Evolutionary conservation across 768 basidiomycete genomes (phyloP).

Genomic region (Xerocomellus intermedius): DNA sequence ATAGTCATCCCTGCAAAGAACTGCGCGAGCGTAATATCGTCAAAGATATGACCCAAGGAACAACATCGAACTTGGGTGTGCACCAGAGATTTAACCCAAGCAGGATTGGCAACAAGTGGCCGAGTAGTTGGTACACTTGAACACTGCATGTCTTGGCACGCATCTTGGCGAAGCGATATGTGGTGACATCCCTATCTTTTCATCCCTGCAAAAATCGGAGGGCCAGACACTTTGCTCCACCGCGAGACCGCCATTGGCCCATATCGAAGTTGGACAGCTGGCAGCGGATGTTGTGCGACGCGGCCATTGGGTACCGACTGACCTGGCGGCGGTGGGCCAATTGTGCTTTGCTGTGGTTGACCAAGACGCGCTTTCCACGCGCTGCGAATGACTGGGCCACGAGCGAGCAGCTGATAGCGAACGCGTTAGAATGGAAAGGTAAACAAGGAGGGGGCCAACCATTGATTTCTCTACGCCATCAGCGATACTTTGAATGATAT

Average conservation of each 20-base stretch:
- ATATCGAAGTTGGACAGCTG: constrained; percentile 40
- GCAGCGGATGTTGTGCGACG: constrained; percentile 19
- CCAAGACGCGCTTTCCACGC: constrained; percentile 72
- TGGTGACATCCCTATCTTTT: constrained; percentile 45
- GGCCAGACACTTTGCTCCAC: constrained; percentile 77
- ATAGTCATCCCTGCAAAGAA: neutral
- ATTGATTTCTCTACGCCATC: constrained; percentile 91
- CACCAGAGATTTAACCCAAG: constrained; percentile 1
- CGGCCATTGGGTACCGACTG: constrained; percentile 23
- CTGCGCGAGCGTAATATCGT: neutral
- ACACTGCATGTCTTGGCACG: constrained; percentile 3
- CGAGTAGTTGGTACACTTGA: constrained; percentile 5
- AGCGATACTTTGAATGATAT: constrained; percentile 85
- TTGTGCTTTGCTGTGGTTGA: constrained; percentile 32
- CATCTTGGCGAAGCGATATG: neutral
- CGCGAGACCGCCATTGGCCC: constrained; percentile 62
- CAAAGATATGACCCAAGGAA: constrained; percentile 6
- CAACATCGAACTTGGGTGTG: constrained; percentile 4
- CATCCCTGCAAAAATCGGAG: constrained; percentile 59
- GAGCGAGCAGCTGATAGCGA: constrained; percentile 59
- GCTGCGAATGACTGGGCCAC: constrained; percentile 59
- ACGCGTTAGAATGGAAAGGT: constrained; percentile 10
- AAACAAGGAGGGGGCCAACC: constrained; percentile 45
- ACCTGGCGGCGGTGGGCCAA: constrained; percentile 21
- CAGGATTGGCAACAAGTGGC: neutral